Percentiles rank a stretch among this genome's conserved stretches.
Conservation (phyloP, 345 rosid species). For the Murraya koenigii region DNA sequence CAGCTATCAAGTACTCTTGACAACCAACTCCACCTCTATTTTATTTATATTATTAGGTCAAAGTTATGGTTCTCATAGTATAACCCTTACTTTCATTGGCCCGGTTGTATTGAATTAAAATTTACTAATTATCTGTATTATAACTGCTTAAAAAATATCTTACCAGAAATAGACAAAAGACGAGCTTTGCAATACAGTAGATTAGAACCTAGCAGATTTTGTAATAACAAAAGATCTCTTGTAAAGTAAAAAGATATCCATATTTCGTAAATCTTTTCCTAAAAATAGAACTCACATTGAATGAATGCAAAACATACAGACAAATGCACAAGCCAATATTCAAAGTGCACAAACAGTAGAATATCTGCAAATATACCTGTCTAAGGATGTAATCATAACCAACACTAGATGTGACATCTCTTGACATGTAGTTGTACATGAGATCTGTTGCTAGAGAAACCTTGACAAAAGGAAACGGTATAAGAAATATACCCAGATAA, state of each 20-base stretch:
- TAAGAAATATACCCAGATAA: conserved; percentile 10
- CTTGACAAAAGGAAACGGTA: conserved; percentile 31
- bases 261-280: neutral
- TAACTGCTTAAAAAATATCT: neutral
- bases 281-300: neutral
- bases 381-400: conserved; percentile 95
- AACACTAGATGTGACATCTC: conserved; percentile 81
- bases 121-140: neutral
- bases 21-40: neutral
- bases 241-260: neutral
- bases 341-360: neutral
- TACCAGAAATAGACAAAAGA: neutral
- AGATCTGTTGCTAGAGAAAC: conserved; percentile 88
- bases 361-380: conserved; percentile 58
- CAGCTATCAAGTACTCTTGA: neutral
- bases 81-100: neutral
- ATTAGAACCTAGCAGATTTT: neutral
- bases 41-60: neutral
- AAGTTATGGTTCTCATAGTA: neutral
- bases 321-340: neutral
- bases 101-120: neutral
- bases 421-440: conserved; percentile 85
- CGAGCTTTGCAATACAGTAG: neutral
- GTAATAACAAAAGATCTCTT: neutral
- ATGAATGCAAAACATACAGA: neutral